Evolutionary conservation across 345 rosid genomes (phyloP).

Genomic region (Citrus maxima): DNA sequence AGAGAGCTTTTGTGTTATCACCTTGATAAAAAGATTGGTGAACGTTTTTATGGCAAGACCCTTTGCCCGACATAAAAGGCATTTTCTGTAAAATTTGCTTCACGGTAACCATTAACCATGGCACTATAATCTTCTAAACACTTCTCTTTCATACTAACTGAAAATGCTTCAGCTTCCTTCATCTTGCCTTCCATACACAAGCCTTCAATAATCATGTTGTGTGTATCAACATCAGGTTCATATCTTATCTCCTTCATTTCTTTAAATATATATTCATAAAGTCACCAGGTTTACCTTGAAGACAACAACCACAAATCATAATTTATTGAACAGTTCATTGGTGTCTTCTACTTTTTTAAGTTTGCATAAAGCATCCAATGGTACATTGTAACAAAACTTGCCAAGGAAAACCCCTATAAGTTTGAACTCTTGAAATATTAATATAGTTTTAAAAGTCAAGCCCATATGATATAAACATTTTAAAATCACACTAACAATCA

Average conservation of each 20-base stretch:
- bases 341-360: constrained; percentile 60
- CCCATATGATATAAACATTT: constrained; percentile 51
- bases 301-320: constrained; percentile 59
- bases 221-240: constrained; percentile 49
- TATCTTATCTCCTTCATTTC: constrained; percentile 49
- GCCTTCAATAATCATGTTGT: constrained; percentile 63
- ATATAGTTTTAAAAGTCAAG: constrained; percentile 28
- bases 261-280: constrained; percentile 47
- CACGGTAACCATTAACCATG: constrained; percentile 63
- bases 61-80: constrained; percentile 37
- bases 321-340: constrained; percentile 42
- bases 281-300: constrained; percentile 36
- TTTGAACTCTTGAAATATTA: constrained; percentile 37
- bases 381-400: constrained; percentile 51
- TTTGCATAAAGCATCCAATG: constrained; percentile 56
- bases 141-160: constrained; percentile 33
- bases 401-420: constrained; percentile 48
- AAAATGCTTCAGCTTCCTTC: constrained; percentile 56
- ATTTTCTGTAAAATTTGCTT: constrained; percentile 32
- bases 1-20: constrained; percentile 33
- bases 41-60: constrained; percentile 51
- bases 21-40: constrained; percentile 42
- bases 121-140: constrained; percentile 40
- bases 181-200: constrained; percentile 62
- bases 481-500: constrained; percentile 52